These are phyloP conservation scores for Eucalyptus cloeziana DNA, from an alignment of 345 rosid genomes.

Conservation along the genomic window DNA sequence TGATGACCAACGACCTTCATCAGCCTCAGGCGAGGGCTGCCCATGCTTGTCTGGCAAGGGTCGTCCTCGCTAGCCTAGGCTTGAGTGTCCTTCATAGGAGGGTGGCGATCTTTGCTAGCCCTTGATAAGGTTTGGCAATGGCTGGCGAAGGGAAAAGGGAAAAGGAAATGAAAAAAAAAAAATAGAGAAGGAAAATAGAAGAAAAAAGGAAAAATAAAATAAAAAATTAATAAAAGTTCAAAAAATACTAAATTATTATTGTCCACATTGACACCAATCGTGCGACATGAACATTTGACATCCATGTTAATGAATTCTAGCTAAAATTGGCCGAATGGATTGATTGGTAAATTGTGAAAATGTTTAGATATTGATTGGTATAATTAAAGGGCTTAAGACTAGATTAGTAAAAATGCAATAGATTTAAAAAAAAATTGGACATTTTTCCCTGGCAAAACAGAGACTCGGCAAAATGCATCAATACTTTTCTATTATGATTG, in stretches of 20 bases:
- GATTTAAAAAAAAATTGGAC: too few species aligned
- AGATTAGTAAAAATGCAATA: background rate
- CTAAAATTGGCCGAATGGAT: accelerated
- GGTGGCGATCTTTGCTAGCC: accelerated
- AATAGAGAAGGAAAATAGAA: background rate
- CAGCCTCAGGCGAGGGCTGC: background rate
- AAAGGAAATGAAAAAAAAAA: too few species aligned
- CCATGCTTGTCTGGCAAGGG: background rate
- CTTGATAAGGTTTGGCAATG: accelerated
- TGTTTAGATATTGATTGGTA: accelerated
- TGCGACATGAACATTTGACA: accelerated
- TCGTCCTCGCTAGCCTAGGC: accelerated
- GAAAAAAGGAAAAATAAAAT: background rate
- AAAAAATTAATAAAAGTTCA: too few species aligned
- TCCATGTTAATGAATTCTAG: too few species aligned
- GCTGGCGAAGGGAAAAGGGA: accelerated
- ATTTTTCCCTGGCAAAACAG: too few species aligned
- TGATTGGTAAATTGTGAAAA: too few species aligned
- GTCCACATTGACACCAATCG: accelerated
- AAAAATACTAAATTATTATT: too few species aligned
- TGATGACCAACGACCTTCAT: background rate
- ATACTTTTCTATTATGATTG: background rate
- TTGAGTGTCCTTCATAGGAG: background rate
- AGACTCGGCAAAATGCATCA: background rate
- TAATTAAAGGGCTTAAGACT: too few species aligned